Evolutionary conservation across 768 basidiomycete species (phyloP).

Genomic region (Cystofilobasidium ferigula): DNA sequence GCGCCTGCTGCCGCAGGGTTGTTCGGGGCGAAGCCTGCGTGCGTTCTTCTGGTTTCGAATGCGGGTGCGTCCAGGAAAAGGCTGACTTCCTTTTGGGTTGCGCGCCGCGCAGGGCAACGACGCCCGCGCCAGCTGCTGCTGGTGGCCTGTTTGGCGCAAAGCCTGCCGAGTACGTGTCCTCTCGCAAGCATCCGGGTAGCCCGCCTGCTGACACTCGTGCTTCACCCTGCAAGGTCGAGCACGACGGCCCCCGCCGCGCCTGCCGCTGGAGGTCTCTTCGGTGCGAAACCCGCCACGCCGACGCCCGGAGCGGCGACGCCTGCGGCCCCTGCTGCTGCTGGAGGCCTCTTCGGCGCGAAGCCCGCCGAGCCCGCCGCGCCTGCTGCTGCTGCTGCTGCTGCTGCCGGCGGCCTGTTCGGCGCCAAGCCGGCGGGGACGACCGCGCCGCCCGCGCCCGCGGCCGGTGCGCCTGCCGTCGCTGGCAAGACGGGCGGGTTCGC

Average conservation of each 20-base stretch:
- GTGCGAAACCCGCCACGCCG: no score
- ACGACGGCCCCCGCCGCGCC: slow-evolving; percentile 8
- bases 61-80: no score
- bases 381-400: neutral
- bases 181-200: neutral
- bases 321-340: slow-evolving; percentile 10
- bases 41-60: no score
- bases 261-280: no score
- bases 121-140: neutral
- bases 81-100: no score
- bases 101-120: no score
- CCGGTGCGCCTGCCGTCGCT: slow-evolving; percentile 49
- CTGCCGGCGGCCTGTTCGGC: slow-evolving; percentile 25
- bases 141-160: slow-evolving; percentile 28
- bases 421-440: slow-evolving; percentile 27
- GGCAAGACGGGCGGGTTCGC: slow-evolving; percentile 26
- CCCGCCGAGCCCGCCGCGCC: slow-evolving; percentile 19
- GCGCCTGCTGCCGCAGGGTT: slow-evolving; percentile 11
- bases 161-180: neutral
- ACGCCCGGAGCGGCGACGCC: slow-evolving; percentile 1
- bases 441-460: slow-evolving; percentile 40
- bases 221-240: neutral
- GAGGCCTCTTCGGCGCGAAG: slow-evolving; percentile 25
- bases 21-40: slow-evolving; percentile 13
- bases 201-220: neutral